Percentiles rank a stretch among this genome's conserved stretches.
These are phyloP conservation scores for Pharus latifolius DNA, from an alignment of 176 grass and related monocot species.

Conservation along the genomic window DNA sequence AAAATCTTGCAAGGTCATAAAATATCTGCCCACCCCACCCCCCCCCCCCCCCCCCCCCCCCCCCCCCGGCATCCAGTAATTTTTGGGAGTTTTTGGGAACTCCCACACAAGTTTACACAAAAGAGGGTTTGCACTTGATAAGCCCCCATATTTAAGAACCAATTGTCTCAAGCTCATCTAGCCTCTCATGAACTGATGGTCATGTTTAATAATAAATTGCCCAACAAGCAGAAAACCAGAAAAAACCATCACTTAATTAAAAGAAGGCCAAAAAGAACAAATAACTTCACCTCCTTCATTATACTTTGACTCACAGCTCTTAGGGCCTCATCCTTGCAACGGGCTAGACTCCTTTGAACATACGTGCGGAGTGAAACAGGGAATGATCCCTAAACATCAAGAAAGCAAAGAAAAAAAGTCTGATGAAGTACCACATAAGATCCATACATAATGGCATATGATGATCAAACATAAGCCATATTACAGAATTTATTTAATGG, in stretches of 20 bases:
- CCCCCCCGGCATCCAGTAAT: too few species aligned
- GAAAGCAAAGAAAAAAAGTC: conserved; percentile 1
- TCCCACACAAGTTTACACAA: too few species aligned
- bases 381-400: conserved; percentile 44
- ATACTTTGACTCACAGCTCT: conserved; percentile 44
- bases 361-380: conserved; percentile 75
- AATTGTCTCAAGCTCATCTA: neutral
- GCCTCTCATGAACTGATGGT: neutral
- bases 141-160: neutral
- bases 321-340: conserved; percentile 79
- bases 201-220: neutral
- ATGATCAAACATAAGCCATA: neutral
- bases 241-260: conserved; percentile 1
- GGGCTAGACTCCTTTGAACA: conserved; percentile 62
- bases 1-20: too few species aligned
- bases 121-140: too few species aligned
- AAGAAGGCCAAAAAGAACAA: neutral
- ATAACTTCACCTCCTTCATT: conserved; percentile 69
- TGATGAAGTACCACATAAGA: neutral
- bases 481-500: neutral
- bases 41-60: too few species aligned
- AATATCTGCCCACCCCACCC: too few species aligned
- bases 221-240: neutral
- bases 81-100: too few species aligned
- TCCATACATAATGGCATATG: neutral